Evolutionary conservation across 2,329 filamentous ascomycete species (phyloP), one percentile per base, ranked within the genome.

Genomic region (Calonectria honghensis): DNA sequence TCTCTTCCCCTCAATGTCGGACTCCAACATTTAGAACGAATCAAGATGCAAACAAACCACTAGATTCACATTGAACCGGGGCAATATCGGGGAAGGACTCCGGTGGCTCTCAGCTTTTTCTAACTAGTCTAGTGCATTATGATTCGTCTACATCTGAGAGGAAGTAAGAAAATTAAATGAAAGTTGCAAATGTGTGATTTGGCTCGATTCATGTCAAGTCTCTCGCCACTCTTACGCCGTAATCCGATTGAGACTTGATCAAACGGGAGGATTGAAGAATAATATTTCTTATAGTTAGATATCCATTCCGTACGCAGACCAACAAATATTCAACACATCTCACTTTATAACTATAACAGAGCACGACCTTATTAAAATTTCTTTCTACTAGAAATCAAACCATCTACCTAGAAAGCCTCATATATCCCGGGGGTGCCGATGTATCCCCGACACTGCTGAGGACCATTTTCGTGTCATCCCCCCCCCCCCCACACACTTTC

Each of bases 41-140:
- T 61, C 13, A 61, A n/a, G n/a, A 41, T 24, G 16, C 57, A 41
- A 35, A 39, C 24, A 41, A 18, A 41, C 2, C 24, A 5, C 35
- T 39, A 41, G 35, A 11, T 29, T 41, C 20, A 9, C 57, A 54
- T 18, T 7, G 5, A 14, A 13, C 32, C 57, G 57, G 57, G 57
- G 57, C 57, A 61, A 27, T 27, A 24, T 61, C 57, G 57, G 57
- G 35, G 57, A 61, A 61, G 3, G 14, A 37, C 18, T 37, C 57
- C 57, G 35, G 1, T 29, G 18, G 24, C 6, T n/a, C 41, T n/a
- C 18, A 20, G 18, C 41, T 20, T 45, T 18, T 45, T 2, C 7
- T 6, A 20, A 1, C 18, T 20, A 18, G 16, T 45, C 41, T n/a
- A 45, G 41, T 18, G 2, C 41, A 9, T n/a, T 16, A 45, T n/a